Base-by-base conservation (phyloP, 2,329 filamentous ascomycete genomes). In the Diaporthe humulicola region DNA sequence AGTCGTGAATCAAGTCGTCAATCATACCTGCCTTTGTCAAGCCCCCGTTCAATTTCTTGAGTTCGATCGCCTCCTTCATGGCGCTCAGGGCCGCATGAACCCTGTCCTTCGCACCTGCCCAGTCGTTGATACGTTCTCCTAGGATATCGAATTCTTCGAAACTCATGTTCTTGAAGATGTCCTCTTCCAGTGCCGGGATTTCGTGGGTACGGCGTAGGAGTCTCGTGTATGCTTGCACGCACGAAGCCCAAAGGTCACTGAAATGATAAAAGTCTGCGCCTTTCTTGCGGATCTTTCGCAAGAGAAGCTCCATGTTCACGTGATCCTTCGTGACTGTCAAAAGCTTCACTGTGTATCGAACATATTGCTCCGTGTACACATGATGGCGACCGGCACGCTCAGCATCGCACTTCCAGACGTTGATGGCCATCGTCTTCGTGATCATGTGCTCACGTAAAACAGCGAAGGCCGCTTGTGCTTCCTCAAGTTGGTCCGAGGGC, bases 331-430 rank as follows among this genome's bases (percentile, higher is more conserved):
- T 89, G 69, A 94, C 90, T 56, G 93, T 90, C 9, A 98, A 87
- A 10, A 98, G 87, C 72, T 90, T 88, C 17, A 95, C 91, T 83
- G 97, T 95, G 80, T 97, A 97, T 25, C 92, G 91, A 1, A 95
- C 93, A 80, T 98, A 98, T 77, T 94, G 92, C 66, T 94, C 92
- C 0, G 95, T 98, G 82, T 97, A 98, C 50, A 98, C 95, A 80
- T 98, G 97, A 82, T 98, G 96, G 25, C 96, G 91, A 0, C 96
- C 96, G 0, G 95, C 88, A 2, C 90, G 87, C 79, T 98, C 96
- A 61, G 94, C 92, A 78, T 98, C 96, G 50, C 96, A 97, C 79
- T 96, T 96, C 96, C 96, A 98, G 5, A 98, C 95, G 80, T 97
- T 96, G 82, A 98, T 92, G 1, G 94, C 93, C 93, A 98, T 98